Base-by-base conservation (phyloP, 2,329 filamentous ascomycete genomes). In the Arthrobotrys megalospora region DNA sequence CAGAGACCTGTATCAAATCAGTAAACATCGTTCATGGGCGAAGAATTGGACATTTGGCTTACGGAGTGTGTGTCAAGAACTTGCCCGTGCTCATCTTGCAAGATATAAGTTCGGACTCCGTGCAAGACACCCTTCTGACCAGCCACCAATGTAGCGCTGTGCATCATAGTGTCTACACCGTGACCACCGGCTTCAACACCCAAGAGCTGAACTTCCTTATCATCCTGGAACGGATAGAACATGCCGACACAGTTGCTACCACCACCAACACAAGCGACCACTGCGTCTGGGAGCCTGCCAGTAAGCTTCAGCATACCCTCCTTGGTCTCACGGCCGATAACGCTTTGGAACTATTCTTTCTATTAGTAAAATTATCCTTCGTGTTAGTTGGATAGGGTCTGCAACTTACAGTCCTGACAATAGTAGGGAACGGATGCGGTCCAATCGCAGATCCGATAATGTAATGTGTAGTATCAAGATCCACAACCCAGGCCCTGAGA, bases 391-490 rank as follows among this genome's bases (percentile, higher is more conserved):
- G 12, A 11, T 38, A 28, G 41, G 11, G 24, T 6, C 12, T 11
- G 45, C 6, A 34, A 52, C 71, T 73, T 69, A 76, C 71, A 0
- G 95, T 97, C 78, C 96, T 91, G 65, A 98, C 96, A 80, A 98
- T 98, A 64, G 93, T 97, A 0, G 96, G 96, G 91, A 97, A 98
- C 10, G 96, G 96, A 84, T 99, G 96, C 58, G 96, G 96, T 0
- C 96, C 96, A 82, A 99, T 99, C 52, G 96, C 96, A 14, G 94
- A 97, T 71, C 96, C 96, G 82, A 99, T 97, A 82, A 98, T 96
- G 87, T 98, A 99, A 87, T 99, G 96, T 0, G 96, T 98, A 16
- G 93, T 96, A 82, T 94, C 91, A 14, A 99, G 92, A 81, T 94
- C 89, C 71, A 94, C 92, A 16, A 99, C 94, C 96, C 96, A 99